Percentiles rank a stretch among this genome's conserved stretches.
Conservation (phyloP, 108 stramenopile species). For the Craspedostauros australis region DNA sequence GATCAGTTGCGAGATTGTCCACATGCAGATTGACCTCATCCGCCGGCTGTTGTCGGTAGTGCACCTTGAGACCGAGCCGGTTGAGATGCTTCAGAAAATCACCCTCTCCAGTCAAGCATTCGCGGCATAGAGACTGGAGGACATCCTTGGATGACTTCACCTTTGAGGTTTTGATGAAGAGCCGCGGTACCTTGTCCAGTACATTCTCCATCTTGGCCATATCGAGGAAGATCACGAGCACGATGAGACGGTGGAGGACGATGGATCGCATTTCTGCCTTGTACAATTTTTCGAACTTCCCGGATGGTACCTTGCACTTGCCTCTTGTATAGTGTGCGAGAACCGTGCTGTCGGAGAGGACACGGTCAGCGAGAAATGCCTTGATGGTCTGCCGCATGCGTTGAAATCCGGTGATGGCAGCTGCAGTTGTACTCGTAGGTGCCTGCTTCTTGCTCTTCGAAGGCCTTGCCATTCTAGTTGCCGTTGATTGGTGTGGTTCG, state of each 20-base stretch:
- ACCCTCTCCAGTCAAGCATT: constrained; percentile 79
- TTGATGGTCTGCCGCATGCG: constrained; percentile 43
- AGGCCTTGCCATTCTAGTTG: too few species aligned
- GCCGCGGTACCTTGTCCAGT: constrained; percentile 53
- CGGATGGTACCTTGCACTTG: constrained; percentile 61
- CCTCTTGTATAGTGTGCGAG: constrained; percentile 68
- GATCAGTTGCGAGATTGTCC: constrained; percentile 79
- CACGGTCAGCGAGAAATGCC: constrained; percentile 50
- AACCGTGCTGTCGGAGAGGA: constrained; percentile 59
- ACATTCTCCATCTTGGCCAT: constrained; percentile 49
- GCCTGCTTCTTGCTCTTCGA: too few species aligned
- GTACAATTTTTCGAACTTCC: constrained; percentile 62
- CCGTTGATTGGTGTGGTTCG: too few species aligned
- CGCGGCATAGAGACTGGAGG: constrained; percentile 66
- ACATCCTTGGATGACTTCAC: constrained; percentile 86
- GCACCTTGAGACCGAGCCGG: constrained; percentile 63
- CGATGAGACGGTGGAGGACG: constrained; percentile 58
- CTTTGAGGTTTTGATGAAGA: constrained; percentile 48
- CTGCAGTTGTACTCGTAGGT: too few species aligned
- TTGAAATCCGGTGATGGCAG: too few species aligned
- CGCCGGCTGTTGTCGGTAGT: constrained; percentile 73
- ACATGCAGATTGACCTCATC: constrained; percentile 89
- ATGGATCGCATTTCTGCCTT: constrained; percentile 52
- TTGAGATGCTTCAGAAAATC: constrained; percentile 82
- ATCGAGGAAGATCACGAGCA: constrained; percentile 82